Evolutionary conservation across 345 rosid species (phyloP).

Genomic region (Tarenaya hassleriana): DNA sequence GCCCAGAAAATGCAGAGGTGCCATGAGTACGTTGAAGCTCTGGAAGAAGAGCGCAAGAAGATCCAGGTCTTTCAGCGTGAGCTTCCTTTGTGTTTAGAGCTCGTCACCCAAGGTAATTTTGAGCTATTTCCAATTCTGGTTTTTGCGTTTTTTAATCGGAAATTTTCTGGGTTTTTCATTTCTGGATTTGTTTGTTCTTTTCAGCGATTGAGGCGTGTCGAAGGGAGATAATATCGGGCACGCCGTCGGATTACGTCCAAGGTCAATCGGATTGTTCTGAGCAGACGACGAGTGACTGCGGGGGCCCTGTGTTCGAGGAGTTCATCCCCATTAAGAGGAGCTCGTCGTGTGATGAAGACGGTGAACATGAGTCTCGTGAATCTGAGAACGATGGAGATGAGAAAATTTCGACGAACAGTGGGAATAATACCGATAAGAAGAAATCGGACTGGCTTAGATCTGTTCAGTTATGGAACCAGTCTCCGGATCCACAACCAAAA

Average conservation of each 20-base stretch:
- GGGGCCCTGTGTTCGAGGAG: conserved; percentile 66
- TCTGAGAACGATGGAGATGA: background rate
- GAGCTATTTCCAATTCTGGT: background rate
- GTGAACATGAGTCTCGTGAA: conserved; percentile 38
- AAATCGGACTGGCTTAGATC: conserved; percentile 98
- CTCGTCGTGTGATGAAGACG: conserved; percentile 29
- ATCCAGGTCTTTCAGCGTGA: conserved; percentile 88
- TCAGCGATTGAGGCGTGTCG: conserved; percentile 79
- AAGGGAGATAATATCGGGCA: conserved; percentile 64
- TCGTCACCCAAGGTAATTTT: conserved; percentile 71
- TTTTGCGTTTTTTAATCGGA: background rate
- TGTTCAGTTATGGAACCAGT: conserved; percentile 85
- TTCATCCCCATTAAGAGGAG: conserved; percentile 73
- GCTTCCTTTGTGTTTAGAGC: conserved; percentile 91
- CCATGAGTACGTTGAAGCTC: conserved; percentile 56
- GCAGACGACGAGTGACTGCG: conserved; percentile 62
- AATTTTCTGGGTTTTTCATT: background rate
- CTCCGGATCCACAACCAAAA: conserved; percentile 46
- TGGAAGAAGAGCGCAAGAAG: conserved; percentile 80
- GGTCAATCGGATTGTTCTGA: conserved; percentile 79
- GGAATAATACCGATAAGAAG: conserved; percentile 30
- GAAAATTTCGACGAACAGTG: conserved; percentile 8
- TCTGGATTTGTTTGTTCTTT: conserved; percentile 1
- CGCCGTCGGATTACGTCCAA: conserved; percentile 47
- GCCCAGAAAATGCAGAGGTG: conserved; percentile 54